Percentiles rank a stretch among this genome's conserved stretches.
These are phyloP conservation scores for Phytophthora hybrid DNA, from an alignment of 352 stramenopile species.

Conservation along the genomic window DNA sequence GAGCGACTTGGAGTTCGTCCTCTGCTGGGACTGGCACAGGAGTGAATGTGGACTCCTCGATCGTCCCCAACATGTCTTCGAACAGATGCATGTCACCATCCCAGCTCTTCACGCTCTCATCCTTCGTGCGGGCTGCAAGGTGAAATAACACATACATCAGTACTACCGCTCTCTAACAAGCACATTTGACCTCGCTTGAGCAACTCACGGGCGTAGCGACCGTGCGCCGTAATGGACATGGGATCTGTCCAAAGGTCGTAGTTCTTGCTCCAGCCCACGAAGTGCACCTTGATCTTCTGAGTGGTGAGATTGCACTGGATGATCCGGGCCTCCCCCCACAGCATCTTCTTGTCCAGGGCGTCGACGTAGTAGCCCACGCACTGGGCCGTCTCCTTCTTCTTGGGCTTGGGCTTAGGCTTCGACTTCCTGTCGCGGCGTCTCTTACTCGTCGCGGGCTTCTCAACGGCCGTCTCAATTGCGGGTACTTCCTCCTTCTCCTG, in stretches of 20 bases:
- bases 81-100: slow-evolving; percentile 66
- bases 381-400: slow-evolving; percentile 39
- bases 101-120: slow-evolving; percentile 50
- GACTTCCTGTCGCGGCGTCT: slow-evolving; percentile 36
- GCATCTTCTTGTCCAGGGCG: slow-evolving; percentile 76
- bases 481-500: slow-evolving; percentile 10
- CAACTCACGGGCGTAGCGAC: slow-evolving; percentile 59
- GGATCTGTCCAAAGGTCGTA: slow-evolving; percentile 82
- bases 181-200: neutral
- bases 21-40: slow-evolving; percentile 25
- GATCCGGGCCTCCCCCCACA: slow-evolving; percentile 78
- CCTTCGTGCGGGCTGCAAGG: slow-evolving; percentile 36
- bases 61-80: slow-evolving; percentile 50
- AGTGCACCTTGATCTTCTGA: slow-evolving; percentile 78
- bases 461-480: neutral
- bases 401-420: slow-evolving; percentile 42
- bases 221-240: slow-evolving; percentile 70
- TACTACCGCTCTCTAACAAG: neutral
- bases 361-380: slow-evolving; percentile 78
- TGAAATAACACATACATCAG: slow-evolving; percentile 12
- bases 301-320: slow-evolving; percentile 65
- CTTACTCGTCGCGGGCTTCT: slow-evolving; percentile 18
- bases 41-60: slow-evolving; percentile 31
- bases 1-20: neutral
- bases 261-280: slow-evolving; percentile 69